These are phyloP conservation scores for Acanthamoeba polyphaga DNA, from an alignment of 208 protist genomes.

Conservation along the genomic window DNA sequence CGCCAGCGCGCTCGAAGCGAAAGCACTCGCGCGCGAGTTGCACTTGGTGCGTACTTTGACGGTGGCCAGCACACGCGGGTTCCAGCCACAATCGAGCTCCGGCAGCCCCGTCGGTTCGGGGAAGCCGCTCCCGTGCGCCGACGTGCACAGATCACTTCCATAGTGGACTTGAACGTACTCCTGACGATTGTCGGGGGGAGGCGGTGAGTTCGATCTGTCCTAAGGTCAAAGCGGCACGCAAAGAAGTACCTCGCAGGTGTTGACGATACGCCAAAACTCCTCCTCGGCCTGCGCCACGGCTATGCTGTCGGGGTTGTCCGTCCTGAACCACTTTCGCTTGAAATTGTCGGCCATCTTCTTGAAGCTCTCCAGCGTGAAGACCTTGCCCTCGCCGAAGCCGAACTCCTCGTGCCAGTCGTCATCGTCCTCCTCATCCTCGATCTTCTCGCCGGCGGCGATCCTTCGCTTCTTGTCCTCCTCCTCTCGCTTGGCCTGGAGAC, in stretches of 20 bases:
- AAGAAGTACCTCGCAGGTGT: slow-evolving; percentile 66
- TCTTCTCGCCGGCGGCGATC: slow-evolving; percentile 37
- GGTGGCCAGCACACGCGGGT: slow-evolving; percentile 60
- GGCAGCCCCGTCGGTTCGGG: slow-evolving; percentile 57
- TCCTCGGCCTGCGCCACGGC: slow-evolving; percentile 57
- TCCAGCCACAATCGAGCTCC: slow-evolving; percentile 78
- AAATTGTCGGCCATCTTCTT: slow-evolving; percentile 81
- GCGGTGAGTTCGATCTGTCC: not conserved
- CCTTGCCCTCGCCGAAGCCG: slow-evolving; percentile 81
- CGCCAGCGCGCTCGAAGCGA: no score
- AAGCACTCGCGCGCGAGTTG: no score
- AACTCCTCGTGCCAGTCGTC: slow-evolving; percentile 77
- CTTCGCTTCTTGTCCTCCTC: slow-evolving; percentile 54
- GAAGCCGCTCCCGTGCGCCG: slow-evolving; percentile 71
- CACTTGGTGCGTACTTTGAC: slow-evolving; percentile 2
- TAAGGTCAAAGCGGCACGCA: not conserved
- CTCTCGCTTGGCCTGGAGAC: slow-evolving; percentile 15
- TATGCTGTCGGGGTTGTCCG: slow-evolving; percentile 3
- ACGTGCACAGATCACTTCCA: slow-evolving; percentile 81
- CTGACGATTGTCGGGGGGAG: not conserved
- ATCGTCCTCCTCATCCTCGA: slow-evolving; percentile 12
- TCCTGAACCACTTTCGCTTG: slow-evolving; percentile 80
- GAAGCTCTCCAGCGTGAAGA: slow-evolving; percentile 80
- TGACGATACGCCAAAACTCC: slow-evolving; percentile 75
- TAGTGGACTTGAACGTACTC: slow-evolving; percentile 82